phyloP scores from a whole-genome alignment of 495 filamentous ascomycete species.

The Xylaria scruposa region DNA sequence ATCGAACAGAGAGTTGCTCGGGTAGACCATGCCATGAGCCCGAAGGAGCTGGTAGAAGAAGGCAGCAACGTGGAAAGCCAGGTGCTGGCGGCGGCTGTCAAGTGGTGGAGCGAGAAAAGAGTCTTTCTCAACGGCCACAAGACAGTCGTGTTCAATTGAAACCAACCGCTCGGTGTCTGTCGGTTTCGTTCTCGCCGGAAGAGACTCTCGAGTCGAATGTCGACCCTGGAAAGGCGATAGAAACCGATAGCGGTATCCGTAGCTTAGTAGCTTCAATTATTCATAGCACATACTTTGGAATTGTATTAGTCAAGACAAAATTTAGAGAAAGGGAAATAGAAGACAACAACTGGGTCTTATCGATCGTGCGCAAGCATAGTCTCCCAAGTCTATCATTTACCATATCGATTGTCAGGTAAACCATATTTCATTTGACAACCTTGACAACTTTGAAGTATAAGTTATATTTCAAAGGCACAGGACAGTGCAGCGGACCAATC shows the following conservation, averaged over 20 bases:
- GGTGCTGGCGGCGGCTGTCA: constrained; percentile 73
- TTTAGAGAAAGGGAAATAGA: not conserved
- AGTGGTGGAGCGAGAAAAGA: constrained; percentile 73
- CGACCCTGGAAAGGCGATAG: not conserved
- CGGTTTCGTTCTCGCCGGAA: not conserved
- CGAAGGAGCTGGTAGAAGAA: constrained; percentile 73
- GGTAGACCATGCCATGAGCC: constrained; percentile 71
- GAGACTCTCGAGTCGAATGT: not conserved
- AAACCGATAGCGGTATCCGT: not conserved
- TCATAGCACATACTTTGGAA: not conserved
- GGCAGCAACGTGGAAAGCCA: constrained; percentile 79
- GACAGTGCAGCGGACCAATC: constrained; percentile 12
- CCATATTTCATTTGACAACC: no score
- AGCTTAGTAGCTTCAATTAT: not conserved
- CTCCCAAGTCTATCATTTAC: not conserved
- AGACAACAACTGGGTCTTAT: not conserved
- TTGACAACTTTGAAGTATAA: no score
- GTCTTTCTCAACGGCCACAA: constrained; percentile 75
- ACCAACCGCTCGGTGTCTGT: not conserved
- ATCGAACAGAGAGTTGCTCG: constrained; percentile 77
- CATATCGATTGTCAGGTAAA: not conserved
- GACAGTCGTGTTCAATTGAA: constrained; percentile 71
- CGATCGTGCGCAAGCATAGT: not conserved
- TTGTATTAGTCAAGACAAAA: not conserved
- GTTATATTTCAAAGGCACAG: no score